Evolutionary conservation across 1,284 basidiomycete genomes (phyloP), one percentile per base, ranked within the genome.

Genomic region (Fomitopsis palustris): DNA sequence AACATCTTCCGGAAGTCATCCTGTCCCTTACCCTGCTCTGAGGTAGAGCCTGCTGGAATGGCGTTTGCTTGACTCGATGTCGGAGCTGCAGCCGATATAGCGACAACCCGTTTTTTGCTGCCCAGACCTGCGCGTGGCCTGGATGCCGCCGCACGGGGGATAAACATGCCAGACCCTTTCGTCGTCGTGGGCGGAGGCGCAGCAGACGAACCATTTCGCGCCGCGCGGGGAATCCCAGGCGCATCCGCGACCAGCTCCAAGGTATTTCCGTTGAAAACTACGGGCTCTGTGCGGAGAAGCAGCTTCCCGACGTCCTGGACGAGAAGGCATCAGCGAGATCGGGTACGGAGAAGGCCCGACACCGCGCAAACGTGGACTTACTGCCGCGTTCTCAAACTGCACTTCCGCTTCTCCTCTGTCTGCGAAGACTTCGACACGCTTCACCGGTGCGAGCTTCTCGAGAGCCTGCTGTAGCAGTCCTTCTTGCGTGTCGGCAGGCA

Each of bases 401-500:
- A 90, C 87, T 1, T 90, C 75, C 1, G 94, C 95, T 70, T 95
- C 87, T 17, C 80, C 75, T 49, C 73, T 75, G 56, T 86, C 82
- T 8, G 75, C 72, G 64, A 93, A 90, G 1, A 96, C 79, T 67
- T 95, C 92, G 0, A 96, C 81, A 1, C 90, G 83, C 56, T 82
- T 86, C 29, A 97, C 86, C 4, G 77, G 73, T 0, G 84, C 84
- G 47, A 90, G 73, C 73, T 93, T 95, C 71, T 95, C 92, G 7
- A 98, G 76, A 0, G 78, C 77, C 77, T 98, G 95, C 67, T 98
- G 95, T 23, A 98, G 73, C 1, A 97, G 77, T 0, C 90, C 95
- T 71, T 97, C 95, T 69, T 96, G 92, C 1, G 85, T 82, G 12
- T 76, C 81, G 3, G 81, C 67, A 2, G 92, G 92, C n/a, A 98